phyloP scores from a whole-genome alignment of 352 stramenopile species.

The Plasmopara muralis region DNA sequence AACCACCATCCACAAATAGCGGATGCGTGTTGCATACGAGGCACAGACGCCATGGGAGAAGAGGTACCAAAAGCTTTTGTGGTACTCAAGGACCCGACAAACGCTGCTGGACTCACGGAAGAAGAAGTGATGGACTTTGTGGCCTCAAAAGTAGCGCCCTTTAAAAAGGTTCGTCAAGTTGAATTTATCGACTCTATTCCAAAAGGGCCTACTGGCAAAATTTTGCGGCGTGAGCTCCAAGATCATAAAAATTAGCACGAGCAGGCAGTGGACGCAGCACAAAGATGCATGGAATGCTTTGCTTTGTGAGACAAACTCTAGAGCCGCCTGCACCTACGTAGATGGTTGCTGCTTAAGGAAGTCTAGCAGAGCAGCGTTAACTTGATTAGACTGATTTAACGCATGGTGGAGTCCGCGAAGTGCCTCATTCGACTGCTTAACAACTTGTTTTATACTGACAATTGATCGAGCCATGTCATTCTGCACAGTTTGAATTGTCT shows the following conservation, averaged over 20 bases:
- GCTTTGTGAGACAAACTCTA: no score
- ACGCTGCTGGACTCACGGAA: conserved; percentile 33
- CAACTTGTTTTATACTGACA: conserved; percentile 21
- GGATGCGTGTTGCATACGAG: conserved; percentile 69
- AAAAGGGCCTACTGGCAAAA: conserved; percentile 88
- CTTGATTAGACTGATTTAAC: conserved; percentile 23
- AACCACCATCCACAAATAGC: conserved; percentile 70
- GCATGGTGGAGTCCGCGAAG: conserved; percentile 18
- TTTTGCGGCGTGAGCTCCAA: conserved; percentile 81
- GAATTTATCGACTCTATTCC: conserved; percentile 82
- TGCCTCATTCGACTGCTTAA: conserved; percentile 23
- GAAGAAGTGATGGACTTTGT: conserved; percentile 83
- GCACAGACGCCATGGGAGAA: conserved; percentile 70
- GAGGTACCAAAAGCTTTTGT: conserved; percentile 87
- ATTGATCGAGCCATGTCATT: conserved; percentile 19
- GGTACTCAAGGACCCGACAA: conserved; percentile 52
- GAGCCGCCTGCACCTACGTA: conserved; percentile 1
- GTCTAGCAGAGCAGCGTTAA: conserved; percentile 21
- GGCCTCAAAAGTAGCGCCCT: conserved; percentile 63
- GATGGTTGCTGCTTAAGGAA: conserved; percentile 15
- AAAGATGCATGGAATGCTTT: not conserved
- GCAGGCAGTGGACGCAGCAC: not conserved
- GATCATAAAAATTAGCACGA: conserved; percentile 22
- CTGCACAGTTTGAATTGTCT: conserved; percentile 19
- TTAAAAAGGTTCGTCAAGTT: conserved; percentile 87